Conservation (phyloP, 768 basidiomycete species). For the Lactarius deliciosus region DNA sequence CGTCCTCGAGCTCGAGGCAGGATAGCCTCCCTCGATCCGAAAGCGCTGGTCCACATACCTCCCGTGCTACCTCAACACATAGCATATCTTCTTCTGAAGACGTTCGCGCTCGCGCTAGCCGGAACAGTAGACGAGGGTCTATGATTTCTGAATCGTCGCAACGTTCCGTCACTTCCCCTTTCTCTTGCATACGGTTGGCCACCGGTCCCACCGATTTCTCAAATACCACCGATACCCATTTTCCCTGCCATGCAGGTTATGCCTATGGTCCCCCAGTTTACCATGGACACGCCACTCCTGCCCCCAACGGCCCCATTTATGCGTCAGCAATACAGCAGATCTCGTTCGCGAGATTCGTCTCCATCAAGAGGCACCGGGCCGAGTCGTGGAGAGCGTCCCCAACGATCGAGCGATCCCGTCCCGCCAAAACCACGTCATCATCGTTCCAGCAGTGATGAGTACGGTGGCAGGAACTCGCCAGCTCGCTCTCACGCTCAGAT, state of each 20-base stretch:
- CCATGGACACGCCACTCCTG: constrained; percentile 31
- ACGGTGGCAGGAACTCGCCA: constrained; percentile 7
- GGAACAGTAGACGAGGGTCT: constrained; percentile 24
- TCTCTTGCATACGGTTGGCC: constrained; percentile 23
- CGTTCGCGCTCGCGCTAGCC: constrained; percentile 9
- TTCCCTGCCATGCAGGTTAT: constrained; percentile 23
- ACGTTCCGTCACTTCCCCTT: constrained; percentile 12
- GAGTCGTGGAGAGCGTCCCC: constrained; percentile 26
- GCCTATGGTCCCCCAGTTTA: constrained; percentile 26
- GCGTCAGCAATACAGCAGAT: constrained; percentile 25
- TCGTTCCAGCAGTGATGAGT: constrained; percentile 27
- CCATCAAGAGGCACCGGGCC: constrained; percentile 6
- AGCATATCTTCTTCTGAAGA: constrained; percentile 27
- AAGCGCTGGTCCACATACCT: constrained; percentile 9
- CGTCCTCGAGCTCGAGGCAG: constrained; percentile 21
- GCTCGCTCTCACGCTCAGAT: constrained; percentile 3
- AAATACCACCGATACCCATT: constrained; percentile 21
- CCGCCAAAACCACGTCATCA: constrained; percentile 21
- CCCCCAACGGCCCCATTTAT: constrained; percentile 31
- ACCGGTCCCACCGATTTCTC: constrained; percentile 19
- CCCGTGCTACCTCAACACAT: constrained; percentile 19
- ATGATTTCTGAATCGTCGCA: constrained; percentile 24
- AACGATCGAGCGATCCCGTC: constrained; percentile 3
- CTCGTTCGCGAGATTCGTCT: constrained; percentile 22
- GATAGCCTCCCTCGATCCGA: constrained; percentile 20